Evolutionary conservation across 768 basidiomycete genomes (phyloP), one percentile per base, ranked within the genome.

Genomic region (Russula foetens): DNA sequence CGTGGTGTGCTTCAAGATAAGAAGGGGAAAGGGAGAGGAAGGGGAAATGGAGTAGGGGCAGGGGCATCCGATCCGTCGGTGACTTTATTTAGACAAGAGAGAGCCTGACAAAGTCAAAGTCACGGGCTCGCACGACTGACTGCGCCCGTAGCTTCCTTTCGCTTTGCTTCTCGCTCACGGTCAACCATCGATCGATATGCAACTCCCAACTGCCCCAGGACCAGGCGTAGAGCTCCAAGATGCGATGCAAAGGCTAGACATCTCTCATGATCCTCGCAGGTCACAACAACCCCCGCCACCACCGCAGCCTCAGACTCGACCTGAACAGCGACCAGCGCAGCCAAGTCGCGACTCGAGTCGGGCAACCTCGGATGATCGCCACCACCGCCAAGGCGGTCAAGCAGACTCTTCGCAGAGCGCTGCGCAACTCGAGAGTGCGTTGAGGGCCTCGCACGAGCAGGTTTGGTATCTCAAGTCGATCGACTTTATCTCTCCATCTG

Each of bases 391-490:
- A 29, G 47, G 47, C 23, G 43, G 29, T 24, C 50, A 43, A 45
- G 17, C 29, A 24, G 48, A n/a, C 41, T 17, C 49, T 14, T 14
- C 35, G 17, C 49, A 29, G 23, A 28, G 19, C 19, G 14, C 41
- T 7, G 49, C 35, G 1, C 28, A 19, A 26, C 52, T 12, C 17
- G 39, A 31, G 23, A 43, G 39, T 3, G 48, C 24, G 14, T 28
- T n/a, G 7, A 56, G 51, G 12, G 7, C 49, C 6, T 70, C 74
- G 15, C 66, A 65, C 17, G 73, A 68, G 1, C 86, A 90, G 46
- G 82, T 90, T 19, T 92, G 90, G 90, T 81, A 85, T 69, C 82
- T 92, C 70, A 92, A 91, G 71, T 70, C 77, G 28, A 81, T 90
- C 49, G 58, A 67, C 3, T 92, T 86, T 67, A 75, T 73, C 29